Evolutionary conservation across 2,329 filamentous ascomycete species (phyloP).

Genomic region (Xylogone sp.): DNA sequence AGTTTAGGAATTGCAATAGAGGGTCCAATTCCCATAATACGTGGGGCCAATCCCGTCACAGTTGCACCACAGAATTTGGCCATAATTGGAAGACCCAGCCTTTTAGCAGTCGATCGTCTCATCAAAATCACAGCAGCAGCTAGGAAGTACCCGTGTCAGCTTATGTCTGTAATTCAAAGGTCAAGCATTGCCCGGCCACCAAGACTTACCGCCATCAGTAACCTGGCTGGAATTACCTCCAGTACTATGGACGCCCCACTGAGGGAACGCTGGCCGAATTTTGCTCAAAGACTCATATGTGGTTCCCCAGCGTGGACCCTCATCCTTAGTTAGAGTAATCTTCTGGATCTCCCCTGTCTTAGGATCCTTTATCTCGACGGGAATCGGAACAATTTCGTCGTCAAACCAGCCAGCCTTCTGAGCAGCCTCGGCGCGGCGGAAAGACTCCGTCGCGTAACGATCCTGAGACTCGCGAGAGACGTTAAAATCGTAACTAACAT

Average conservation of each 20-base stretch:
- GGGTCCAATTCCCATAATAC: slow-evolving; percentile 90
- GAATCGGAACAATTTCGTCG: slow-evolving; percentile 80
- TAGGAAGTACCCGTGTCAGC: too few species aligned
- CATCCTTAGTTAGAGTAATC: slow-evolving; percentile 76
- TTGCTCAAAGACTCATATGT: slow-evolving; percentile 80
- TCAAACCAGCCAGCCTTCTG: slow-evolving; percentile 82
- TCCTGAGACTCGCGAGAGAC: slow-evolving; percentile 73
- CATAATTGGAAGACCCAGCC: slow-evolving; percentile 77
- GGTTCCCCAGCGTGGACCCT: slow-evolving; percentile 77
- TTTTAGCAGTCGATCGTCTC: slow-evolving; percentile 83
- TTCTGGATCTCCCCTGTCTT: slow-evolving; percentile 81
- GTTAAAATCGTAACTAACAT: slow-evolving; percentile 82
- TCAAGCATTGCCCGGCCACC: too few species aligned
- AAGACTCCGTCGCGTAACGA: slow-evolving; percentile 78
- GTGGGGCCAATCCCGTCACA: slow-evolving; percentile 79
- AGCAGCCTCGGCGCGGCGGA: slow-evolving; percentile 79
- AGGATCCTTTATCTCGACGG: slow-evolving; percentile 79
- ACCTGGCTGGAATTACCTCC: slow-evolving; percentile 92
- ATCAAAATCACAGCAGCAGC: slow-evolving; percentile 90
- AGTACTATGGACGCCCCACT: slow-evolving; percentile 82
- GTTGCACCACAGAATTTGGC: slow-evolving; percentile 85
- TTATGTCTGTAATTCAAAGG: too few species aligned
- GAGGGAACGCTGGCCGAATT: slow-evolving; percentile 82
- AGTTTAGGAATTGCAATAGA: slow-evolving; percentile 91
- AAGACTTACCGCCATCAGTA: slow-evolving; percentile 69